Conservation (phyloP, 2,329 filamentous ascomycete species). For the Fusarium oligoseptatum region DNA sequence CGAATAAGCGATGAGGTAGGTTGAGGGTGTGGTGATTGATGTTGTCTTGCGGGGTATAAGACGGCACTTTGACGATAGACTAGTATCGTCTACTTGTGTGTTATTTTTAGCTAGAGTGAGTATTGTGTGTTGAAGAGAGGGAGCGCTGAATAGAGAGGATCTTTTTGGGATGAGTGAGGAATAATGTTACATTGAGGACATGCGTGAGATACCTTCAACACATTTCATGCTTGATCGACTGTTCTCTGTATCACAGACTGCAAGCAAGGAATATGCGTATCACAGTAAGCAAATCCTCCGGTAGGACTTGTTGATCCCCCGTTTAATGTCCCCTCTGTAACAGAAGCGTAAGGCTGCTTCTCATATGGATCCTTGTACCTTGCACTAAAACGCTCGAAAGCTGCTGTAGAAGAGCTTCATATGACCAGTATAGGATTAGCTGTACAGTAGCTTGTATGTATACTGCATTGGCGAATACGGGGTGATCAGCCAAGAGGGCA, state of each 20-base stretch:
- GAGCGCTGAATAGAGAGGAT: background rate
- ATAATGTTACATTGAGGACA: background rate
- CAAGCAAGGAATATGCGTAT: background rate
- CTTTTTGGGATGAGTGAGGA: background rate
- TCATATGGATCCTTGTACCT: background rate
- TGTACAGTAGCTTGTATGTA: background rate
- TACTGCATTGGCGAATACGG: background rate
- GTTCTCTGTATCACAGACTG: background rate
- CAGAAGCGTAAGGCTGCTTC: background rate
- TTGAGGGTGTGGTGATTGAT: background rate
- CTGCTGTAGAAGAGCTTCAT: background rate
- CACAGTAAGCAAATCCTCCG: background rate
- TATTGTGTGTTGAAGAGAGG: background rate
- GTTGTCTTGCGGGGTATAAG: constrained; percentile 24
- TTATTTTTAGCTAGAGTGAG: constrained; percentile 37
- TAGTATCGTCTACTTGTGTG: background rate
- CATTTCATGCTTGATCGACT: background rate
- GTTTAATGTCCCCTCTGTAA: background rate
- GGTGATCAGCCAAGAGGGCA: background rate
- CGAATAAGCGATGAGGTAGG: constrained; percentile 26
- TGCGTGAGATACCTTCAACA: background rate
- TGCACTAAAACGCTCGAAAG: background rate
- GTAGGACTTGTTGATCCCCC: background rate
- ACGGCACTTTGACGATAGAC: background rate
- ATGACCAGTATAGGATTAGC: background rate